These are phyloP conservation scores for Saccharata proteae DNA, from an alignment of 2,329 filamentous ascomycete species.

Conservation along the genomic window DNA sequence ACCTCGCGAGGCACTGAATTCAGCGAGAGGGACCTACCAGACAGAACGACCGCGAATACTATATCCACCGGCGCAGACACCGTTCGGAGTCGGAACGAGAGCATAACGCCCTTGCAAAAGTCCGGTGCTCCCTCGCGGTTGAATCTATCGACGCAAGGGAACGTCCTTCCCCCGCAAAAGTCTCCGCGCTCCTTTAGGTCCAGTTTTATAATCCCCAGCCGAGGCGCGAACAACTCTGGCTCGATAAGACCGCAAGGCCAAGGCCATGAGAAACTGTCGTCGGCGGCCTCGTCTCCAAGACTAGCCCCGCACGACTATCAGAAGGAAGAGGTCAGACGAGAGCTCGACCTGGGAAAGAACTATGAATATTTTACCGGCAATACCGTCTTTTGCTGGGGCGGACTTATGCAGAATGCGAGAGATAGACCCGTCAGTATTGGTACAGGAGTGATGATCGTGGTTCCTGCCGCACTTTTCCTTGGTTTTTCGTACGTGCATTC, in stretches of 20 bases:
- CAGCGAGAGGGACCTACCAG: constrained; percentile 60
- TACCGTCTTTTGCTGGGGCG: constrained; percentile 76
- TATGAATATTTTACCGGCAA: constrained; percentile 93
- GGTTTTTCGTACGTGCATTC: constrained; percentile 50
- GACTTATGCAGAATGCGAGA: constrained; percentile 76
- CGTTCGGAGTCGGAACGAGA: constrained; percentile 59
- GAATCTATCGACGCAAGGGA: constrained; percentile 41
- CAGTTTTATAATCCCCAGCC: constrained; percentile 47
- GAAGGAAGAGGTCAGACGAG: constrained; percentile 9
- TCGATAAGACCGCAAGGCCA: constrained; percentile 20
- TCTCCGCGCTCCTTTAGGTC: constrained; percentile 8
- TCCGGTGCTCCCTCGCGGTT: constrained; percentile 37
- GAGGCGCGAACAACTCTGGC: constrained; percentile 39
- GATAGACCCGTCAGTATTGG: constrained; percentile 81
- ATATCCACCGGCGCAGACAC: constrained; percentile 53
- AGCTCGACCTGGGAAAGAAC: constrained; percentile 50
- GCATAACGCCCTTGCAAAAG: constrained; percentile 62
- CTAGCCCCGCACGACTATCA: constrained; percentile 36
- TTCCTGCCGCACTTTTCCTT: constrained; percentile 76
- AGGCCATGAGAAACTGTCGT: constrained; percentile 74
- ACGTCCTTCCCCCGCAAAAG: constrained; percentile 2
- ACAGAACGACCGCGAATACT: constrained; percentile 60
- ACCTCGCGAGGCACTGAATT: constrained; percentile 70
- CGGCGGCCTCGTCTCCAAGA: constrained; percentile 62
- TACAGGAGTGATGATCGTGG: constrained; percentile 66